Evolutionary conservation across 805 yeast species (phyloP).

Genomic region (Kurtzmaniella fragi): DNA sequence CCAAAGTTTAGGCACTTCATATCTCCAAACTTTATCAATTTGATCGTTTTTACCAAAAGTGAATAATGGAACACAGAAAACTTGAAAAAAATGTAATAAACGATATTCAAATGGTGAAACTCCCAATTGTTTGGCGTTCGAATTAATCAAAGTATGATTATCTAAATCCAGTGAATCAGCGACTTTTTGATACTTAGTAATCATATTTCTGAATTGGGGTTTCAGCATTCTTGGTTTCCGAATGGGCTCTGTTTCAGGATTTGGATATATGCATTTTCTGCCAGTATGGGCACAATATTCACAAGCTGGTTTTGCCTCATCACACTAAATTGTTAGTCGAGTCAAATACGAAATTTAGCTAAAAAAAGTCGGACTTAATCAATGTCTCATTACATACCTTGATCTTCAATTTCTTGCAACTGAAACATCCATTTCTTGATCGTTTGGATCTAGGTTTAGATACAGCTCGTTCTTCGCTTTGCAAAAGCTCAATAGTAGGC

Average conservation of each 20-base stretch:
- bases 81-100: constrained; percentile 15
- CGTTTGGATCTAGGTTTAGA: constrained; percentile 4
- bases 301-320: constrained; percentile 20
- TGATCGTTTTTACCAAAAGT: constrained; percentile 1
- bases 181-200: no score
- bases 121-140: constrained; percentile 10
- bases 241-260: background rate
- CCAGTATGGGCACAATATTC: constrained; percentile 22
- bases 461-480: background rate
- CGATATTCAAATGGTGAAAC: constrained; percentile 15
- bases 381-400: constrained; percentile 29
- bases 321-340: constrained; percentile 11
- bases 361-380: no score
- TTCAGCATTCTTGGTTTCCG: no score
- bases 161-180: no score
- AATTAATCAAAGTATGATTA: constrained; percentile 6
- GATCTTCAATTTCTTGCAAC: constrained; percentile 26
- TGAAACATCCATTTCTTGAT: constrained; percentile 24
- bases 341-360: background rate
- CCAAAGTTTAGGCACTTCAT: constrained; percentile 13
- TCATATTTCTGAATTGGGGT: no score
- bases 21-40: constrained; percentile 11
- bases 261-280: constrained; percentile 16
- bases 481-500: background rate
- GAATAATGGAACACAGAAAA: constrained; percentile 8